Base-by-base conservation (phyloP, 108 stramenopile genomes). In the Cyclotella sp. region DNA sequence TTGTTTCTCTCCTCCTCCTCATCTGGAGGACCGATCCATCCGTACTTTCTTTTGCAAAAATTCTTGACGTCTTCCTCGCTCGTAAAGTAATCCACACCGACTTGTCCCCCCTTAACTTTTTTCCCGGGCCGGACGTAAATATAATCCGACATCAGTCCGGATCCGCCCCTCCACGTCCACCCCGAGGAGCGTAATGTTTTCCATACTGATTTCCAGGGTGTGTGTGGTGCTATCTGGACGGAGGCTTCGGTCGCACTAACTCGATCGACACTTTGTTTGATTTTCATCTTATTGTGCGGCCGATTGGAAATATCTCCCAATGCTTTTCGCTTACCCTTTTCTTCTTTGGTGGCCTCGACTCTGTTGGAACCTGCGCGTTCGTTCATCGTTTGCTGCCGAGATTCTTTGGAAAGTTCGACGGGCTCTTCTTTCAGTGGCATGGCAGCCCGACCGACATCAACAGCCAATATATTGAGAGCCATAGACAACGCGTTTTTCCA, bases 81-180 rank as follows among this genome's bases (percentile, higher is more conserved):
- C 22, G 44, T 58, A 63, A 81, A 81, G 64, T 73, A 81, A 77
- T 81, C 76, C 21, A 55, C n/a, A 0, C 72, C 73, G 4, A 22
- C 40, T 9, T 24, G 0, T 1, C 79, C 67, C 41, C 51, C 66
- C 43, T 68, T 72, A 15, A 77, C 51, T 24, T 45, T 66, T 39
- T 45, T 61, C 11, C 47, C 72, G 18, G 81, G 81, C 63, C 49
- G 66, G 26, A 82, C 66, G 63, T 82, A 82, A 22, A 65, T 64
- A 22, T 78, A 78, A 57, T 77, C 80, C 14, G 51, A 63, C 70
- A 81, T 73, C 27, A 82, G 72, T 30, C 81, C 81, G n/a, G 53
- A 49, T 0, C 76, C 62, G 0, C 47, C 49, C 41, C 47, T 65
- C 77, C 77, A 82, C 7, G 30, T 66, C 81, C 81, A 82, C 21